These are phyloP conservation scores for Bipolaris cookei DNA, from an alignment of 2,329 filamentous ascomycete species.

Conservation along the genomic window DNA sequence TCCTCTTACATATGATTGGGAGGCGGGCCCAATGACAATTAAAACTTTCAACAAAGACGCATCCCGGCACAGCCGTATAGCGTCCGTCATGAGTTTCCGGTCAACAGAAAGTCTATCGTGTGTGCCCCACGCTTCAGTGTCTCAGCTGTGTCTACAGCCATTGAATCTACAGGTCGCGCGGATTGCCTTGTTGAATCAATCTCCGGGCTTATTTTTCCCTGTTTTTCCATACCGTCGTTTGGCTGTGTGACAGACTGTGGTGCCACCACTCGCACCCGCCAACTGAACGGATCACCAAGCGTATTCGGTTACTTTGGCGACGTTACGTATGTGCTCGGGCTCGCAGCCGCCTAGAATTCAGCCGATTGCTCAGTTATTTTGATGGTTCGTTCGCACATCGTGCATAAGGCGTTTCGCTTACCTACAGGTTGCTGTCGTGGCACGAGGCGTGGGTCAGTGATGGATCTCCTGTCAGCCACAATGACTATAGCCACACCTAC, in stretches of 20 bases:
- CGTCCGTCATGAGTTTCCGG: constrained; percentile 2
- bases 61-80: neutral
- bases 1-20: neutral
- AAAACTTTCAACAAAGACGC: neutral
- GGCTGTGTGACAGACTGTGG: constrained; percentile 1
- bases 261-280: neutral
- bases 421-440: constrained; percentile 4
- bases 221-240: constrained; percentile 3
- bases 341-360: neutral
- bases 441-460: constrained; percentile 11
- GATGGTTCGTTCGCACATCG: constrained; percentile 4
- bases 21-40: neutral
- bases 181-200: neutral
- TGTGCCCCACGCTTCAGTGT: neutral
- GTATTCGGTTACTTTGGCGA: constrained; percentile 4
- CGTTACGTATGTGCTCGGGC: constrained; percentile 3
- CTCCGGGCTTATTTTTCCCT: neutral
- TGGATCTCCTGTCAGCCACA: constrained; percentile 10
- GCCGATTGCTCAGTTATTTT: constrained; percentile 11
- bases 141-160: neutral
- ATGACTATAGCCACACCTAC: constrained; percentile 11
- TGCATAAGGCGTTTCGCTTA: constrained; percentile 7
- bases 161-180: neutral
- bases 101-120: constrained; percentile 3
- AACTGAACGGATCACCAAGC: neutral